Percentiles rank a stretch among this genome's conserved stretches.
Conservation (phyloP, 2,329 filamentous ascomycete species). For the Botryotinia globosa region DNA sequence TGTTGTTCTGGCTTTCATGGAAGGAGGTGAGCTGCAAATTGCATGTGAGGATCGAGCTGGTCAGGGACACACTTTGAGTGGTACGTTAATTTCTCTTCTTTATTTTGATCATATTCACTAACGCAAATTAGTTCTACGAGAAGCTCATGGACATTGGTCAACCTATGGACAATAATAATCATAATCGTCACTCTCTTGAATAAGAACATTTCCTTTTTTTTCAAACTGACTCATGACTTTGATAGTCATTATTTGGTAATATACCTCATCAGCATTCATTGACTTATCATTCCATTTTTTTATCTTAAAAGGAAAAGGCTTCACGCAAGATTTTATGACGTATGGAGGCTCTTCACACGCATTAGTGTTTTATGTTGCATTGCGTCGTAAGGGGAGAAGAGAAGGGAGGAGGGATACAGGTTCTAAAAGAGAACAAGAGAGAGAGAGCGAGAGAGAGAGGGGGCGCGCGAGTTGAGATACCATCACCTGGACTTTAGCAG, state of each 20-base stretch:
- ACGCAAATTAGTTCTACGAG: slow-evolving; percentile 31
- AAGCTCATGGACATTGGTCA: slow-evolving; percentile 34
- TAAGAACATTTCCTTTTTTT: slow-evolving; percentile 5
- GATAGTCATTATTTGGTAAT: slow-evolving; percentile 18
- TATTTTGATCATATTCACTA: slow-evolving; percentile 17
- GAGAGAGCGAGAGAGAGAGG: background rate
- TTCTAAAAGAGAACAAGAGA: background rate
- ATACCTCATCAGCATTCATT: slow-evolving; percentile 5
- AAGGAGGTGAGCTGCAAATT: slow-evolving; percentile 62
- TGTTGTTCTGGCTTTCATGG: slow-evolving; percentile 59
- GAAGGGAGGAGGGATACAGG: background rate
- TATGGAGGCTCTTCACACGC: slow-evolving; percentile 6
- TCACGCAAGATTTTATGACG: slow-evolving; percentile 17
- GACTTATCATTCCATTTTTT: background rate
- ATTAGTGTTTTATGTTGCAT: slow-evolving; percentile 9
- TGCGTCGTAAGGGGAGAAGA: background rate
- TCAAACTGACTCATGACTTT: background rate
- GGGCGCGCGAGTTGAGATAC: slow-evolving; percentile 9
- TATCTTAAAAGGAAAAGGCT: background rate
- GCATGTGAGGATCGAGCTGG: slow-evolving; percentile 61
- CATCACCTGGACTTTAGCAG: slow-evolving; percentile 16
- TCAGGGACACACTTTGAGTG: slow-evolving; percentile 52
- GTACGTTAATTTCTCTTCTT: slow-evolving; percentile 29
- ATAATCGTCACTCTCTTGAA: slow-evolving; percentile 13
- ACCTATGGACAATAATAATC: slow-evolving; percentile 29